A percentile compares a stretch with the other conserved stretches of the same genome.
These are phyloP conservation scores for Mycena venus DNA, from an alignment of 768 basidiomycete genomes.

Conservation along the genomic window DNA sequence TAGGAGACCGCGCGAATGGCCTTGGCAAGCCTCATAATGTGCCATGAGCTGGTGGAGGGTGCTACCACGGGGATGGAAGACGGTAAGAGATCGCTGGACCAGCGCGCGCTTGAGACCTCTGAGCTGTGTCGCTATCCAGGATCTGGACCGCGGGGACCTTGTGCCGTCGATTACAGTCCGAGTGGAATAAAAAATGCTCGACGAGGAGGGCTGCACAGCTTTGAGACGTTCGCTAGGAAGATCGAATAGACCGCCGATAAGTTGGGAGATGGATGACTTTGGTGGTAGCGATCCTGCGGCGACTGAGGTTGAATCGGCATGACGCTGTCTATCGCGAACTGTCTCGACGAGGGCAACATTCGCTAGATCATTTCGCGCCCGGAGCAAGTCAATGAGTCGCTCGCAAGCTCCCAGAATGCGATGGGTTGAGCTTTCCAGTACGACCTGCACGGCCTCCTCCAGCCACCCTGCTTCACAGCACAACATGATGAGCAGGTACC, in stretches of 20 bases:
- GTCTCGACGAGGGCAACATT: not conserved
- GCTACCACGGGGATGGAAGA: not conserved
- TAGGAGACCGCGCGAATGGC: slow-evolving; percentile 1
- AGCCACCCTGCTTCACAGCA: slow-evolving; percentile 33
- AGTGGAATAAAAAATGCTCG: slow-evolving; percentile 3
- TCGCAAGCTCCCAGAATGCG: not conserved
- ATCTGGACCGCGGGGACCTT: not conserved
- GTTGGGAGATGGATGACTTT: not conserved
- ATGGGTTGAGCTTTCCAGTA: slow-evolving; percentile 11
- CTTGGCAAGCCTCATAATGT: slow-evolving; percentile 21
- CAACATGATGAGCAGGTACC: slow-evolving; percentile 23
- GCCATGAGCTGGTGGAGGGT: slow-evolving; percentile 22
- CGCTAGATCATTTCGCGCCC: not conserved
- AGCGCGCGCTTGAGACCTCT: slow-evolving; percentile 11
- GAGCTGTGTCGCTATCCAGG: slow-evolving; percentile 15
- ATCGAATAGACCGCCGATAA: not conserved
- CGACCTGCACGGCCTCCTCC: slow-evolving; percentile 23
- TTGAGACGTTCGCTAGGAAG: not conserved
- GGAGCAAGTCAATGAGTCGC: slow-evolving; percentile 10
- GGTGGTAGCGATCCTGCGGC: not conserved
- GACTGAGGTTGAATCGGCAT: not conserved
- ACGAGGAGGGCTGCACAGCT: not conserved
- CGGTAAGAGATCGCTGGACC: not conserved
- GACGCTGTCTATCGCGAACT: not conserved
- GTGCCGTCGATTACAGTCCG: slow-evolving; percentile 11